A percentile compares a stretch with the other conserved stretches of the same genome.
phyloP scores from a whole-genome alignment of 441 rosid genomes.

The Breynia disticha region DNA sequence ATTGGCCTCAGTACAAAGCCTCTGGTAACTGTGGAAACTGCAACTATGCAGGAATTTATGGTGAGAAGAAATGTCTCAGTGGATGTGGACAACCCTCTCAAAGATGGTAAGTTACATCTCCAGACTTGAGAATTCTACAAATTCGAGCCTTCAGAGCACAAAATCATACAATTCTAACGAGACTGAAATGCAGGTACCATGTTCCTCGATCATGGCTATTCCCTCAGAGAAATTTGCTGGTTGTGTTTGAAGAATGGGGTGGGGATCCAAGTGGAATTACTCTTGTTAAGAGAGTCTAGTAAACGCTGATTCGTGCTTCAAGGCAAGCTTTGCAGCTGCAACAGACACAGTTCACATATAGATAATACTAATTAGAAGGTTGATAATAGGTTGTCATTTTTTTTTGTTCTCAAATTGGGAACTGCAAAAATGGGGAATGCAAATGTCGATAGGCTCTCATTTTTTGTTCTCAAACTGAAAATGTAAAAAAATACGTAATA shows the following conservation, averaged over 20 bases:
- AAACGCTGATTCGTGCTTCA: not conserved
- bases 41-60: constrained; percentile 57
- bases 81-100: constrained; percentile 94
- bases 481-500: no score
- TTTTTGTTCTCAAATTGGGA: no score
- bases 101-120: constrained; percentile 45
- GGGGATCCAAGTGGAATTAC: constrained; percentile 73
- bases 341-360: not conserved
- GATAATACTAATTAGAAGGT: no score
- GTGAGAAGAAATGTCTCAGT: constrained; percentile 63
- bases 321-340: not conserved
- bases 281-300: constrained; percentile 40
- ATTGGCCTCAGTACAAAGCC: constrained; percentile 90
- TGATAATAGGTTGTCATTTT: no score
- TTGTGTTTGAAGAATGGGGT: constrained; percentile 92
- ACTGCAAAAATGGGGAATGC: no score
- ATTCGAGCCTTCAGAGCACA: no score
- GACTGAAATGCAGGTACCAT: constrained; percentile 53
- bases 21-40: constrained; percentile 65
- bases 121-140: no score
- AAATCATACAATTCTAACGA: not conserved
- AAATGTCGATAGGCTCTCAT: no score
- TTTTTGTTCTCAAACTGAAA: no score
- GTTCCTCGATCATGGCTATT: constrained; percentile 82
- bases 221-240: constrained; percentile 66